These are phyloP conservation scores for Thermochaetoides thermophila DNA, from an alignment of 495 filamentous ascomycete genomes.

Conservation along the genomic window DNA sequence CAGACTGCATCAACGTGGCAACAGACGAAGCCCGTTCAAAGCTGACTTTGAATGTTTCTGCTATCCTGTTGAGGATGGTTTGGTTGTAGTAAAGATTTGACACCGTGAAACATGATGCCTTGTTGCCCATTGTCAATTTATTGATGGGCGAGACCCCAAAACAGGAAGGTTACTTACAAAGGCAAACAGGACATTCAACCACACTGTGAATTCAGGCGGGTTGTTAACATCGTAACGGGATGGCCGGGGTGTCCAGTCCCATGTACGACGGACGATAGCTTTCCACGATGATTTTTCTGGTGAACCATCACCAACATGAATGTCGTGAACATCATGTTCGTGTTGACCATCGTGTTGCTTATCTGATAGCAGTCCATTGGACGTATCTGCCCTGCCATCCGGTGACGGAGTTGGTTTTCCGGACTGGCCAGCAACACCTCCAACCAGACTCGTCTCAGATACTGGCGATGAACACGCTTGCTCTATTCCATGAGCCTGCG, in stretches of 20 bases:
- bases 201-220: conserved; percentile 21
- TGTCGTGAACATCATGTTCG: too few relatives aligned
- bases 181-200: conserved; percentile 18
- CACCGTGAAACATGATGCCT: conserved; percentile 32
- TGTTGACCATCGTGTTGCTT: too few relatives aligned
- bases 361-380: too few relatives aligned
- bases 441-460: too few relatives aligned
- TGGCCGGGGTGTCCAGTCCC: conserved; percentile 17
- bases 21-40: conserved; percentile 43
- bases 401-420: too few relatives aligned
- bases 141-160: background rate
- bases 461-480: too few relatives aligned
- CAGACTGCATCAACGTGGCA: conserved; percentile 67
- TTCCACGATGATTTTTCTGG: too few relatives aligned
- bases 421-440: too few relatives aligned
- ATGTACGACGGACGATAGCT: too few relatives aligned
- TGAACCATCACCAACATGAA: too few relatives aligned
- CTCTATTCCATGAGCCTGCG: too few relatives aligned
- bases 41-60: conserved; percentile 43
- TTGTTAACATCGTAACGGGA: conserved; percentile 18
- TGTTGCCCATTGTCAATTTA: conserved; percentile 1
- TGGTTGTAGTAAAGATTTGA: conserved; percentile 60
- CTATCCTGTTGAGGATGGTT: conserved; percentile 50
- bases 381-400: too few relatives aligned
- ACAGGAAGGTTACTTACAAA: conserved; percentile 11